Percentiles rank a stretch among this genome's conserved stretches.
Conservation (phyloP, 1,139 yeast species). For the Williopsis jadinii region DNA sequence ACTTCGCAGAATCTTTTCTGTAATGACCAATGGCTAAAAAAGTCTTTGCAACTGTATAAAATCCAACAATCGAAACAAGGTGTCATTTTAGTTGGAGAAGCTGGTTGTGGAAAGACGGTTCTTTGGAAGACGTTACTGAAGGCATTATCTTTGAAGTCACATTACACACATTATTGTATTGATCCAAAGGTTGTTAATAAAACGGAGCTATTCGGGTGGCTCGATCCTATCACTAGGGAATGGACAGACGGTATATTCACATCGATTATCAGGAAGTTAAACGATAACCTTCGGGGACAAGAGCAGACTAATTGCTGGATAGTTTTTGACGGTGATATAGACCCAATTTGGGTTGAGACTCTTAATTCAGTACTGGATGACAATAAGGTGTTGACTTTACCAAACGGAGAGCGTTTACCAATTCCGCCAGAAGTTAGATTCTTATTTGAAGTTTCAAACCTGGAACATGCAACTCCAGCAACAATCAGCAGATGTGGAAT, state of each 20-base stretch:
- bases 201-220: slow-evolving; percentile 57
- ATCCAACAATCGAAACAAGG: slow-evolving; percentile 71
- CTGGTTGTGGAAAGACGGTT: slow-evolving; percentile 73
- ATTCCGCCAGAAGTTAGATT: slow-evolving; percentile 60
- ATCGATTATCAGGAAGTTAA: slow-evolving; percentile 51
- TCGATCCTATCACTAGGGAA: slow-evolving; percentile 76
- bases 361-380: slow-evolving; percentile 90
- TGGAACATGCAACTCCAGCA: slow-evolving; percentile 76
- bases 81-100: slow-evolving; percentile 67
- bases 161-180: slow-evolving; percentile 40
- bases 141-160: slow-evolving; percentile 34
- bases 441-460: slow-evolving; percentile 68
- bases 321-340: slow-evolving; percentile 88
- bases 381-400: slow-evolving; percentile 70
- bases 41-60: slow-evolving; percentile 56
- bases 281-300: slow-evolving; percentile 56
- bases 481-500: slow-evolving; percentile 92
- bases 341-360: slow-evolving; percentile 92
- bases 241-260: slow-evolving; percentile 93
- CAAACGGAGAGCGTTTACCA: slow-evolving; percentile 80
- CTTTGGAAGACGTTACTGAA: slow-evolving; percentile 43
- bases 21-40: slow-evolving; percentile 37
- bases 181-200: slow-evolving; percentile 76
- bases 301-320: slow-evolving; percentile 59
- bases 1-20: slow-evolving; percentile 1